phyloP scores from a whole-genome alignment of 495 filamentous ascomycete genomes.

The Parmelia sp. region DNA sequence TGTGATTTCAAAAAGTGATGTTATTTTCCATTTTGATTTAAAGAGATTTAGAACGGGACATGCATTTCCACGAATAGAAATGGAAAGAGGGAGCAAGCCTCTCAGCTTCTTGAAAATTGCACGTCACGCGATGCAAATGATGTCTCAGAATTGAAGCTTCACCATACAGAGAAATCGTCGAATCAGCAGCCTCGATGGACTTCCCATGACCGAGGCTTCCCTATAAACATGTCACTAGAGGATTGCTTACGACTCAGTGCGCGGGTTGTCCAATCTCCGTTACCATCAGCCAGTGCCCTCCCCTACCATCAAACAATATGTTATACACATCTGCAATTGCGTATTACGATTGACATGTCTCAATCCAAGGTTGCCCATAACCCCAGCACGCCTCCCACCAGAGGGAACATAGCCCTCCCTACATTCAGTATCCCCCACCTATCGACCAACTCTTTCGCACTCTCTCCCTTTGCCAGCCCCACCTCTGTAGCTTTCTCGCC shows the following conservation, averaged over 20 bases:
- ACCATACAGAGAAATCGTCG: not conserved
- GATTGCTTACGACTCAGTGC: not conserved
- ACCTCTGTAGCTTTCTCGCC: constrained; percentile 31
- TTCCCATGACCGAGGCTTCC: too few relatives aligned
- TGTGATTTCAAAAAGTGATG: too few relatives aligned
- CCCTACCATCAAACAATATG: not conserved
- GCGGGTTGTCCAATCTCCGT: not conserved
- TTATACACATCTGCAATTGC: not conserved
- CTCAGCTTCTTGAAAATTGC: not conserved
- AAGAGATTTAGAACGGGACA: not conserved
- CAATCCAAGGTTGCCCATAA: constrained; percentile 19
- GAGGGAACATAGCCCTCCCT: constrained; percentile 34
- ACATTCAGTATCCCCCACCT: constrained; percentile 51
- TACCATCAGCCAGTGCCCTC: not conserved
- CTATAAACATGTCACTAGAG: not conserved
- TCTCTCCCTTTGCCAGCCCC: constrained; percentile 33
- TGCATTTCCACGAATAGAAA: not conserved
- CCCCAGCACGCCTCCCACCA: constrained; percentile 24
- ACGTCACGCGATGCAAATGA: not conserved
- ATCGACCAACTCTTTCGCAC: constrained; percentile 45
- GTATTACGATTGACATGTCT: not conserved
- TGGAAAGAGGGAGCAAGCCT: not conserved
- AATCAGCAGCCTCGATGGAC: too few relatives aligned
- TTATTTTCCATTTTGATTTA: too few relatives aligned
- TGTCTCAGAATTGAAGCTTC: not conserved